Percentiles rank a stretch among this genome's conserved stretches.
These are phyloP conservation scores for Saxophila tyrrhenica DNA, from an alignment of 495 filamentous ascomycete species.

Conservation along the genomic window DNA sequence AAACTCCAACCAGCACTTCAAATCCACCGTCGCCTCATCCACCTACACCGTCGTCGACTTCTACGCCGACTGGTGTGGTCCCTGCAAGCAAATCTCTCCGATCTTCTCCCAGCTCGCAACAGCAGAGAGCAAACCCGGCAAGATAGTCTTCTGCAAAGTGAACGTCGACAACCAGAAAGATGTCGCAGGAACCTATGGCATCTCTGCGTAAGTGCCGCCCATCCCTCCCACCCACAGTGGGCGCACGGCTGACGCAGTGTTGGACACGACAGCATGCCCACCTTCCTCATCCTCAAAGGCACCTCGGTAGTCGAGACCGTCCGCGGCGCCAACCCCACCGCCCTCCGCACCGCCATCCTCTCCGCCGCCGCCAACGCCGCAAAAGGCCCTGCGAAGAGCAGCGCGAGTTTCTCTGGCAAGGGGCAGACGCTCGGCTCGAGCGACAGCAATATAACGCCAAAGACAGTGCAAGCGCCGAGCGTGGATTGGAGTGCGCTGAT, in stretches of 20 bases:
- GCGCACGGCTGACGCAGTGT: background rate
- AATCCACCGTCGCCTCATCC: slow-evolving; percentile 10
- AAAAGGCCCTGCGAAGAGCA: slow-evolving; percentile 21
- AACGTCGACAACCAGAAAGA: slow-evolving; percentile 44
- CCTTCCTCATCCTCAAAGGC: slow-evolving; percentile 23
- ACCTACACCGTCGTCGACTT: slow-evolving; percentile 21
- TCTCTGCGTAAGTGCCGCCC: slow-evolving; percentile 30
- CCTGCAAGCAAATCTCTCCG: slow-evolving; percentile 58
- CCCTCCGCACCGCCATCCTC: slow-evolving; percentile 16
- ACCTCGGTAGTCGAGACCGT: slow-evolving; percentile 17
- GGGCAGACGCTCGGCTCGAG: slow-evolving; percentile 30
- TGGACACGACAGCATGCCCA: slow-evolving; percentile 20
- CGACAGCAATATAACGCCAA: background rate
- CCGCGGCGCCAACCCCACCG: slow-evolving; percentile 19
- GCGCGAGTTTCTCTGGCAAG: slow-evolving; percentile 27
- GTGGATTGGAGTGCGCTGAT: slow-evolving; percentile 33
- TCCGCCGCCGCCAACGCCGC: slow-evolving; percentile 35
- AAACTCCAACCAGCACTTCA: slow-evolving; percentile 14
- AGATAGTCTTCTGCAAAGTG: slow-evolving; percentile 48
- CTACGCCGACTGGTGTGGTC: slow-evolving; percentile 45
- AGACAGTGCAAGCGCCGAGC: slow-evolving; percentile 7
- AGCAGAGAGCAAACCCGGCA: slow-evolving; percentile 30
- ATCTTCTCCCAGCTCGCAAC: slow-evolving; percentile 42
- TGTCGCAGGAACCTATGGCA: slow-evolving; percentile 34
- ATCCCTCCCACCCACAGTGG: no score